Conservation (phyloP, 2,329 filamentous ascomycete genomes). For the Apiospora marii region DNA sequence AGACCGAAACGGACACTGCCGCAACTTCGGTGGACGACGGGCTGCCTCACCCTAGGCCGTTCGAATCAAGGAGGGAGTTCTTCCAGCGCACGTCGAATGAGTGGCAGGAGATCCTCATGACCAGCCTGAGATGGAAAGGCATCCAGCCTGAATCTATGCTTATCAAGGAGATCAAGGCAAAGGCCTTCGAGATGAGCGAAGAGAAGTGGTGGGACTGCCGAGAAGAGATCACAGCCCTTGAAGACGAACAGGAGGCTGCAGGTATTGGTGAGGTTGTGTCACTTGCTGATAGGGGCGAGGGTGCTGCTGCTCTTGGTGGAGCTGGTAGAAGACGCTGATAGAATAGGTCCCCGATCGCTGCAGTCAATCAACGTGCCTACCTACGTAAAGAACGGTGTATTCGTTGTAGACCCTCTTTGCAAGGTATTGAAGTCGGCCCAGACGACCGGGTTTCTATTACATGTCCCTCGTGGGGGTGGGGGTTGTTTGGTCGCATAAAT, state of each 20-base stretch:
- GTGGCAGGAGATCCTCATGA: constrained; percentile 90
- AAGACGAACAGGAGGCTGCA: constrained; percentile 95
- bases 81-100: constrained; percentile 86
- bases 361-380: background rate
- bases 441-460: no score
- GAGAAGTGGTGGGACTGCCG: constrained; percentile 99
- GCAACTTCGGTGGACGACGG: constrained; percentile 72
- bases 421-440: no score
- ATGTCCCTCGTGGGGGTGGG: background rate
- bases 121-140: constrained; percentile 73
- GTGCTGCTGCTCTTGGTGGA: constrained; percentile 54
- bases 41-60: constrained; percentile 78
- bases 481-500: background rate
- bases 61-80: constrained; percentile 91
- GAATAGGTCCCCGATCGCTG: background rate
- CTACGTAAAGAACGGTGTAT: background rate
- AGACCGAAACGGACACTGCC: constrained; percentile 53
- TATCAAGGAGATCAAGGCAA: constrained; percentile 91
- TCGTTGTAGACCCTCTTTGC: background rate
- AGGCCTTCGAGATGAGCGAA: constrained; percentile 89
- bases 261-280: constrained; percentile 95
- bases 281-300: constrained; percentile 74
- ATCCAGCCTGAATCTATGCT: constrained; percentile 72
- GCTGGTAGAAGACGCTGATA: constrained; percentile 40
- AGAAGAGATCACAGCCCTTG: constrained; percentile 88